Conservation (phyloP, 1,284 basidiomycete species). For the Butyriboletus appendiculatus region DNA sequence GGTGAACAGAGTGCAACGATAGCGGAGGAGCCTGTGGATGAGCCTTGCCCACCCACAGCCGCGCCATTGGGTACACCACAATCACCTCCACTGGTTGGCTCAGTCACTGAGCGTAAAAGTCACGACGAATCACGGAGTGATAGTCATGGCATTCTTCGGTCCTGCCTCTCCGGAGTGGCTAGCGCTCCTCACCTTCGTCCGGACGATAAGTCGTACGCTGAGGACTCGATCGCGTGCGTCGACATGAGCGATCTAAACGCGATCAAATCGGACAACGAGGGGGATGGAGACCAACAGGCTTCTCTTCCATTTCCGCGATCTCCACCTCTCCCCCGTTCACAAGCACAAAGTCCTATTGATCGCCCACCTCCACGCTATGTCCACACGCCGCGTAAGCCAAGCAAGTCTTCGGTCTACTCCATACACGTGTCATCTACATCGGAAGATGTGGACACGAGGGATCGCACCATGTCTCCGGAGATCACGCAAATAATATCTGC, state of each 20-base stretch:
- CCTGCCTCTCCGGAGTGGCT: conserved; percentile 17
- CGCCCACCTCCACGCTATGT: conserved; percentile 15
- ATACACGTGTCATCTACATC: conserved; percentile 11
- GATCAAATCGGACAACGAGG: conserved; percentile 32
- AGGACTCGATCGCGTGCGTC: conserved; percentile 31
- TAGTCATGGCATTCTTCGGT: conserved; percentile 21
- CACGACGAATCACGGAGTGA: conserved; percentile 14
- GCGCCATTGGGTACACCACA: not conserved
- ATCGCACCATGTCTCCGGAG: conserved; percentile 33
- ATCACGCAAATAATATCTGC: conserved; percentile 33
- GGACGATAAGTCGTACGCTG: conserved; percentile 4
- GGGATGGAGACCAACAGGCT: conserved; percentile 26
- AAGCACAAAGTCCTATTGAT: conserved; percentile 9
- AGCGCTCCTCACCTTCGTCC: not conserved
- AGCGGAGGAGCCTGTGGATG: conserved; percentile 19
- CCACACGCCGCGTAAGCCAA: conserved; percentile 27
- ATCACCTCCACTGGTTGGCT: conserved; percentile 12
- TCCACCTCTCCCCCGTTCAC: conserved; percentile 25
- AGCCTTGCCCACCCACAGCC: not conserved
- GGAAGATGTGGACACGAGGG: conserved; percentile 2
- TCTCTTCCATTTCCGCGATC: conserved; percentile 30
- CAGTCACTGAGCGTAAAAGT: conserved; percentile 7
- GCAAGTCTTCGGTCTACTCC: conserved; percentile 16
- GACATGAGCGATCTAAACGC: conserved; percentile 35
- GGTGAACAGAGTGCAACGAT: conserved; percentile 16